These are phyloP conservation scores for Lunasporangiospora selenospora DNA, from an alignment of 192 early-diverging fungal species.

Conservation along the genomic window DNA sequence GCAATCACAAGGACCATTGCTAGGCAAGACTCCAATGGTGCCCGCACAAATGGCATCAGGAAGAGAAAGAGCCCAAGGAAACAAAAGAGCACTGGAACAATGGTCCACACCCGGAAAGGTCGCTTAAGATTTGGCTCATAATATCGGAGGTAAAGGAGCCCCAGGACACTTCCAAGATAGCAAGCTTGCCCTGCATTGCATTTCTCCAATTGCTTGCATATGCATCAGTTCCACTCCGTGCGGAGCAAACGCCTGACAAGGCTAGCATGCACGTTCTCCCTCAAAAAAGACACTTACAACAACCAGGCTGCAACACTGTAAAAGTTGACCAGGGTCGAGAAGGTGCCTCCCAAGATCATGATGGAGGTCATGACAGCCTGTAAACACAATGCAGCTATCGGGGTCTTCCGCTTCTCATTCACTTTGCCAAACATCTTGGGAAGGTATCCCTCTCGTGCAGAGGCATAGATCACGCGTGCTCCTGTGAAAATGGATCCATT, in stretches of 20 bases:
- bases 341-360: constrained; percentile 70
- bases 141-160: constrained; percentile 65
- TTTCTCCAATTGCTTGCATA: too few species aligned
- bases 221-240: too few species aligned
- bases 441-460: constrained; percentile 68
- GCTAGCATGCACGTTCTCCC: neutral
- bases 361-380: constrained; percentile 66
- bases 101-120: constrained; percentile 75
- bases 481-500: constrained; percentile 82
- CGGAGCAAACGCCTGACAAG: too few species aligned
- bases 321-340: constrained; percentile 76
- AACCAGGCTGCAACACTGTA: constrained; percentile 80
- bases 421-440: constrained; percentile 75
- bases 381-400: constrained; percentile 67
- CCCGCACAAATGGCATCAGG: constrained; percentile 61
- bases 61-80: constrained; percentile 65
- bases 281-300: constrained; percentile 48
- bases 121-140: constrained; percentile 71
- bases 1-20: constrained; percentile 56
- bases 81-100: constrained; percentile 71
- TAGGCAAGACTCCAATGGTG: constrained; percentile 57
- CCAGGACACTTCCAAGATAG: constrained; percentile 73
- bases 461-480: constrained; percentile 71
- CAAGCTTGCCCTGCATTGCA: constrained; percentile 32
- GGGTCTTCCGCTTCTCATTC: constrained; percentile 63